Percentiles rank a stretch among this genome's conserved stretches.
Evolutionary conservation across 164 flowering plant species (phyloP).

Genomic region (Annona squamosa): DNA sequence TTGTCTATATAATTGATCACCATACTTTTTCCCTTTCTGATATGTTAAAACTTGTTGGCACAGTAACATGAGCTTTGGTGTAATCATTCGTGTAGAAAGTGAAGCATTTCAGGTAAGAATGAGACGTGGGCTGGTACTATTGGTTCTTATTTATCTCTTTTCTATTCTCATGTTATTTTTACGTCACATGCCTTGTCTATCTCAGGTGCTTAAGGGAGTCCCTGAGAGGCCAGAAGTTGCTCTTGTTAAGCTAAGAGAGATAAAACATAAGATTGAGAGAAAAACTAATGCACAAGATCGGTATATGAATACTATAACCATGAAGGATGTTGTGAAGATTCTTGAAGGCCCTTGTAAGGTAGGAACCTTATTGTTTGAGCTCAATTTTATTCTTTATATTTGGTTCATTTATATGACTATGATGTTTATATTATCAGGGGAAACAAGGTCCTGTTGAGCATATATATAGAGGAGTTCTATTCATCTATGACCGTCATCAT

Average conservation of each 20-base stretch:
- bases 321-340: slow-evolving; percentile 81
- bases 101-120: slow-evolving; percentile 87
- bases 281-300: slow-evolving; percentile 63
- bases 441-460: slow-evolving; percentile 98
- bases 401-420: slow-evolving; percentile 3
- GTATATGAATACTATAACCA: slow-evolving; percentile 50
- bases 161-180: background rate
- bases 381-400: background rate
- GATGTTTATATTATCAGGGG: slow-evolving; percentile 38
- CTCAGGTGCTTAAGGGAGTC: slow-evolving; percentile 89
- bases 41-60: slow-evolving; percentile 16
- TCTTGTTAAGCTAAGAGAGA: slow-evolving; percentile 80
- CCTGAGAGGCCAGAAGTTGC: slow-evolving; percentile 88
- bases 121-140: background rate
- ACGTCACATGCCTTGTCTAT: background rate
- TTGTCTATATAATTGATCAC: background rate
- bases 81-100: slow-evolving; percentile 92
- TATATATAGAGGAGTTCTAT: slow-evolving; percentile 72
- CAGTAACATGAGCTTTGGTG: slow-evolving; percentile 87
- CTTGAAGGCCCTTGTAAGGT: slow-evolving; percentile 89
- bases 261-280: slow-evolving; percentile 75
- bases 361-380: slow-evolving; percentile 9
- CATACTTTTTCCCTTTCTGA: slow-evolving; percentile 9
- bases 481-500: slow-evolving; percentile 88
- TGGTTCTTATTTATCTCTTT: slow-evolving; percentile 1